Percentiles rank a stretch among this genome's conserved stretches.
Conservation (phyloP, 768 basidiomycete species). For the Fomitopsis pulvina region DNA sequence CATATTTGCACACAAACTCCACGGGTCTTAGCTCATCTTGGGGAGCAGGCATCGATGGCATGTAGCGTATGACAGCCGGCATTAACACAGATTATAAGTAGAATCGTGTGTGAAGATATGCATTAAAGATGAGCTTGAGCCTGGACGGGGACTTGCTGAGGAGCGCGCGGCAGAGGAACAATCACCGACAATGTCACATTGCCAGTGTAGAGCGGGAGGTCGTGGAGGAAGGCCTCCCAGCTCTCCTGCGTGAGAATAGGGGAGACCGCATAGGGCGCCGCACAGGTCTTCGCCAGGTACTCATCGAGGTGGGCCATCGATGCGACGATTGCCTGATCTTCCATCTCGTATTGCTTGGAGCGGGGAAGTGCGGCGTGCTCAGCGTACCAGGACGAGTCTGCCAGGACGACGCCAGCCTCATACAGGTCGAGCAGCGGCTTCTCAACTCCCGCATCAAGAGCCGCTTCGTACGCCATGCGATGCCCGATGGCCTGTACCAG, state of each 20-base stretch:
- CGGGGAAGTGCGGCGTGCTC: conserved; percentile 43
- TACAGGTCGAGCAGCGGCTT: conserved; percentile 49
- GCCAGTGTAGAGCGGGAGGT: conserved; percentile 2
- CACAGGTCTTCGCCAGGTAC: conserved; percentile 8
- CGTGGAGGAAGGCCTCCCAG: conserved; percentile 11
- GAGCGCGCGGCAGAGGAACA: background rate
- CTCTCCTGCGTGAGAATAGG: conserved; percentile 16
- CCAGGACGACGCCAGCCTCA: conserved; percentile 43
- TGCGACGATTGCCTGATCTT: conserved; percentile 9
- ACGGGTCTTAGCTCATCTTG: background rate
- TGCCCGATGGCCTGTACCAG: conserved; percentile 60
- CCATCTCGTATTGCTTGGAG: conserved; percentile 30
- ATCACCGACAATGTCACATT: background rate
- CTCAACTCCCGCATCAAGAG: conserved; percentile 35
- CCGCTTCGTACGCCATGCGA: conserved; percentile 53
- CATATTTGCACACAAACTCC: background rate
- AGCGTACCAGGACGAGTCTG: conserved; percentile 54
- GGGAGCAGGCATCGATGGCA: background rate
- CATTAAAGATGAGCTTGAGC: conserved; percentile 1
- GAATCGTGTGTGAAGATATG: background rate
- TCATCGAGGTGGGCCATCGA: conserved; percentile 12
- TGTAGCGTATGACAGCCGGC: background rate
- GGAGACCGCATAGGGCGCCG: conserved; percentile 8
- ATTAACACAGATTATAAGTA: background rate
- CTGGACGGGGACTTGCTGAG: background rate